A percentile compares a stretch with the other conserved stretches of the same genome.
These are phyloP conservation scores for Asterochloris erici DNA, from an alignment of 139 green algal species.

Conservation along the genomic window DNA sequence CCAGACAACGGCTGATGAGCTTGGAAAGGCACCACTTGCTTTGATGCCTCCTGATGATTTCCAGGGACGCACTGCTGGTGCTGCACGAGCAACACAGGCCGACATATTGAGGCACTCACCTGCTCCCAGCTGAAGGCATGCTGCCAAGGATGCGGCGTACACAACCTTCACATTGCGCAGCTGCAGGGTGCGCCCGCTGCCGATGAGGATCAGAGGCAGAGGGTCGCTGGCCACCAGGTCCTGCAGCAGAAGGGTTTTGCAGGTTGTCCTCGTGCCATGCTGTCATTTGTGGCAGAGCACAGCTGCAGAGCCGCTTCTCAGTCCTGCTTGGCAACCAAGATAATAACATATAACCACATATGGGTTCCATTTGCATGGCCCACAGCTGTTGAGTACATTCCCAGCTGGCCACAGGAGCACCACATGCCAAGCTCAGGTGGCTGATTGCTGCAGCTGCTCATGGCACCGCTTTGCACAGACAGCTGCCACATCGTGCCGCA, in stretches of 20 bases:
- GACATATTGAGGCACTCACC: slow-evolving; percentile 22
- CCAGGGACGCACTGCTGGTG: neutral
- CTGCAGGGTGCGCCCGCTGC: slow-evolving; percentile 56
- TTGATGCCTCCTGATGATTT: neutral
- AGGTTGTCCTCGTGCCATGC: no score
- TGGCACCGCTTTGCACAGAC: no score
- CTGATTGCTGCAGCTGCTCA: no score
- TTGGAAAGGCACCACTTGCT: neutral
- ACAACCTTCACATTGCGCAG: slow-evolving; percentile 79
- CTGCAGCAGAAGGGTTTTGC: neutral
- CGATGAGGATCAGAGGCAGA: slow-evolving; percentile 85
- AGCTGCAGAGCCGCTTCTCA: no score
- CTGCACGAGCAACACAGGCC: neutral
- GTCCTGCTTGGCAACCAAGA: no score
- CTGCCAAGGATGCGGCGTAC: slow-evolving; percentile 60
- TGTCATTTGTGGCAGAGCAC: neutral
- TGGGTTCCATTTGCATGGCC: no score
- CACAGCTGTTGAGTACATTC: no score
- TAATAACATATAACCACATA: no score
- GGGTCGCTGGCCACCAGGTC: slow-evolving; percentile 25
- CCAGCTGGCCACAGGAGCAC: no score
- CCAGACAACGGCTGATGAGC: neutral
- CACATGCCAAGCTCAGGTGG: no score
- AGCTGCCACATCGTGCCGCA: no score
- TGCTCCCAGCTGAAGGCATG: slow-evolving; percentile 62